These are phyloP conservation scores for Colletotrichum magnum DNA, from an alignment of 2,329 filamentous ascomycete species.

Conservation along the genomic window DNA sequence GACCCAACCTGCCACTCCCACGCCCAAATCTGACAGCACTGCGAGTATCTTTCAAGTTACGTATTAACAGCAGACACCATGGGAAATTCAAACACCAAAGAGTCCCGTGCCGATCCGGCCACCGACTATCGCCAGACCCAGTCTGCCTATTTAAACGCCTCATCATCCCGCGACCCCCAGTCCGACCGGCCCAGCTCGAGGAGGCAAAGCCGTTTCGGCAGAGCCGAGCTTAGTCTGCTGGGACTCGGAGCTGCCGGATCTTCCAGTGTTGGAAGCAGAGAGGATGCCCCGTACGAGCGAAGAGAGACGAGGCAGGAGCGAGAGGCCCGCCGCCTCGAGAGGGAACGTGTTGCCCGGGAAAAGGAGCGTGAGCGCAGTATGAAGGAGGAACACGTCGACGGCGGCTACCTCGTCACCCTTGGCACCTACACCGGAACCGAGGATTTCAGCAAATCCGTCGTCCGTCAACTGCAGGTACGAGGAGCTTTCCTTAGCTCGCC, in stretches of 20 bases:
- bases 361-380: slow-evolving; percentile 94
- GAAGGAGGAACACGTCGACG: slow-evolving; percentile 92
- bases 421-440: slow-evolving; percentile 93
- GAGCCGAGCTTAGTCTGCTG: slow-evolving; percentile 63
- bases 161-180: slow-evolving; percentile 18
- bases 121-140: slow-evolving; percentile 36
- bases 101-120: slow-evolving; percentile 50
- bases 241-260: slow-evolving; percentile 55
- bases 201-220: slow-evolving; percentile 48
- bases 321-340: slow-evolving; percentile 87
- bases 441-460: slow-evolving; percentile 91
- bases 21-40: background rate
- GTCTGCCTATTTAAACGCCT: slow-evolving; percentile 29
- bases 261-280: slow-evolving; percentile 54
- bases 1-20: too few relatives aligned
- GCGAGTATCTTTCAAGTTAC: background rate
- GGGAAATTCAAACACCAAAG: slow-evolving; percentile 58
- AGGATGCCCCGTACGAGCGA: slow-evolving; percentile 69
- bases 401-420: slow-evolving; percentile 93
- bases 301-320: slow-evolving; percentile 93
- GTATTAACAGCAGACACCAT: slow-evolving; percentile 44
- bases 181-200: slow-evolving; percentile 32
- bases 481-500: background rate
- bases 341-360: slow-evolving; percentile 79
- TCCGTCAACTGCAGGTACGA: slow-evolving; percentile 88